Evolutionary conservation across 345 rosid genomes (phyloP).

Genomic region (Moricandia moricandioides): DNA sequence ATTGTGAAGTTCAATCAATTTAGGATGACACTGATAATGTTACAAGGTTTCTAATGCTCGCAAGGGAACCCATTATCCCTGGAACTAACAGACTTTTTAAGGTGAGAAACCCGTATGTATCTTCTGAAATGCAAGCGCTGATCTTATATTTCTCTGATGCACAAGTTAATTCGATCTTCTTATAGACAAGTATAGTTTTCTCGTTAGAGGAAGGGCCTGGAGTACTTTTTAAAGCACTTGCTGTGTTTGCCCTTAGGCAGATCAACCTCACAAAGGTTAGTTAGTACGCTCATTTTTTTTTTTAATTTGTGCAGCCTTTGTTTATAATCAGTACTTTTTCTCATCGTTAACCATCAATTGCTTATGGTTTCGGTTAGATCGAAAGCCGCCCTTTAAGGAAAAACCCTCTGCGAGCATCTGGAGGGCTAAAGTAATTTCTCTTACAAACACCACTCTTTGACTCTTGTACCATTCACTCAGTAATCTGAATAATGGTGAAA

Average conservation of each 20-base stretch:
- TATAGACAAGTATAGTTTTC: slow-evolving; percentile 90
- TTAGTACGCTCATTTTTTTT: not conserved
- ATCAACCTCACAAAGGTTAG: slow-evolving; percentile 85
- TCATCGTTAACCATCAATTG: not conserved
- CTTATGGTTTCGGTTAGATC: slow-evolving; percentile 49
- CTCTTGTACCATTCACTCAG: not conserved
- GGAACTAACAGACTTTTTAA: slow-evolving; percentile 79
- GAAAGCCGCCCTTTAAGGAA: slow-evolving; percentile 93
- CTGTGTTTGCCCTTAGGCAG: slow-evolving; percentile 87
- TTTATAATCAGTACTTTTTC: not conserved
- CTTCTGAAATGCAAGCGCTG: not conserved
- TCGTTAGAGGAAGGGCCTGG: slow-evolving; percentile 98
- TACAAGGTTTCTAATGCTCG: slow-evolving; percentile 92
- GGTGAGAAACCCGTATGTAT: slow-evolving; percentile 47
- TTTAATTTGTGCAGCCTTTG: not conserved
- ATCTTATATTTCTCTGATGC: not conserved
- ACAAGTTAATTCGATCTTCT: slow-evolving; percentile 25
- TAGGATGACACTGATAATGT: slow-evolving; percentile 90
- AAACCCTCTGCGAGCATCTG: slow-evolving; percentile 60
- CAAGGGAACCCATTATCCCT: slow-evolving; percentile 97
- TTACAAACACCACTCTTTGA: not conserved
- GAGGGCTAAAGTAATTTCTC: slow-evolving; percentile 56
- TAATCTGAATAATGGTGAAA: slow-evolving; percentile 12
- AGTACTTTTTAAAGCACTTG: slow-evolving; percentile 95
- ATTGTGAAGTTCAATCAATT: slow-evolving; percentile 26